These are phyloP conservation scores for Penicillium ochrochloron DNA, from an alignment of 495 filamentous ascomycete genomes.

Conservation along the genomic window DNA sequence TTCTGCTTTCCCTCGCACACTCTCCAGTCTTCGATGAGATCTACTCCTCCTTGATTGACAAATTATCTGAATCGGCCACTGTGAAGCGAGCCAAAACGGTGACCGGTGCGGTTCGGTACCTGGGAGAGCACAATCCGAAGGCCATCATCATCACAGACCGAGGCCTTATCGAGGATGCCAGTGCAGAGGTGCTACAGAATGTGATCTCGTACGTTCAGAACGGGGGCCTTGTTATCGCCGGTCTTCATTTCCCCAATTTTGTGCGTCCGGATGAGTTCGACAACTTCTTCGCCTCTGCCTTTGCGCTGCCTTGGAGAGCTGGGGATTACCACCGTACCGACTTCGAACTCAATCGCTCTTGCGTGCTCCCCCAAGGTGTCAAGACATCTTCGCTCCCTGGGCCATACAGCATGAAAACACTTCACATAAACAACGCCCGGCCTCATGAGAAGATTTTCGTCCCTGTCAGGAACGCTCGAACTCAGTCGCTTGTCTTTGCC, in stretches of 20 bases:
- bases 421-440: not conserved
- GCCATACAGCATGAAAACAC: conserved; percentile 2
- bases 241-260: conserved; percentile 1
- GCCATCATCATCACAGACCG: not conserved
- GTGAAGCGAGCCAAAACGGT: not conserved
- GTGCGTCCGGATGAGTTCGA: not conserved
- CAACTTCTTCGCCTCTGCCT: not conserved
- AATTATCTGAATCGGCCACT: not conserved
- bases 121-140: not conserved
- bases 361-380: not conserved
- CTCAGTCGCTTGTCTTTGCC: not conserved
- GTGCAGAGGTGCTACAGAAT: not conserved
- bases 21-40: not conserved
- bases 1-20: not conserved
- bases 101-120: not conserved
- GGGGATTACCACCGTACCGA: not conserved
- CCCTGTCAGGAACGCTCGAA: not conserved
- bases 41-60: conserved; percentile 1
- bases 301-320: not conserved
- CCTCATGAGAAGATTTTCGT: not conserved
- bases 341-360: not conserved
- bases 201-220: not conserved
- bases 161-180: not conserved
- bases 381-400: not conserved
- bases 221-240: not conserved